Percentiles rank a stretch among this genome's conserved stretches.
Evolutionary conservation across 331 rosid species (phyloP).

Genomic region (Pyracantha coccinea): DNA sequence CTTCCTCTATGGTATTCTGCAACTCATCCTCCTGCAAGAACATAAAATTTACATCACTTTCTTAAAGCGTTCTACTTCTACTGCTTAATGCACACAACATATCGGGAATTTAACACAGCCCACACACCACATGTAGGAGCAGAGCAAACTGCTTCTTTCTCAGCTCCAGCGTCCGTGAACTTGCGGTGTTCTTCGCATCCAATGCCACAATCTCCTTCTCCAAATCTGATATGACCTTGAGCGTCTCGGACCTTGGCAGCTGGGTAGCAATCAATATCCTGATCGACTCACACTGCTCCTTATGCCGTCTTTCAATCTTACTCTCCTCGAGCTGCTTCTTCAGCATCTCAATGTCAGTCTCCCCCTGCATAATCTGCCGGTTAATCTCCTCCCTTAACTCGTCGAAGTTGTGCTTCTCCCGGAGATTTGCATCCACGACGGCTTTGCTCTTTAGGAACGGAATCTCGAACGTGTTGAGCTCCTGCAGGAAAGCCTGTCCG

Average conservation of each 20-base stretch:
- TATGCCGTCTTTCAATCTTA: conserved; percentile 77
- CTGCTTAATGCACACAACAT: background rate
- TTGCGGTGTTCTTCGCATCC: conserved; percentile 66
- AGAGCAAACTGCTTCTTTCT: conserved; percentile 83
- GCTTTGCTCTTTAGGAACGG: conserved; percentile 83
- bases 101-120: background rate
- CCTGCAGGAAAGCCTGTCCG: conserved; percentile 71
- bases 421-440: conserved; percentile 63
- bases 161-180: conserved; percentile 74
- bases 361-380: conserved; percentile 56
- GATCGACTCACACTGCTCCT: conserved; percentile 89
- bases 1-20: conserved; percentile 86
- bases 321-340: conserved; percentile 75
- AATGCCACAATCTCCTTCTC: conserved; percentile 65
- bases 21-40: conserved; percentile 76
- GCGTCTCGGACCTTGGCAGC: conserved; percentile 58
- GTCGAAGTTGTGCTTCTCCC: conserved; percentile 80
- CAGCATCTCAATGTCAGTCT: conserved; percentile 56
- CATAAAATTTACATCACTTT: background rate
- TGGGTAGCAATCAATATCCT: conserved; percentile 69
- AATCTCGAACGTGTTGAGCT: conserved; percentile 71
- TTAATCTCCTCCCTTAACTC: conserved; percentile 75
- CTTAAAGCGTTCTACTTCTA: background rate
- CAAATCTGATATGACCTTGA: conserved; percentile 42
- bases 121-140: conserved; percentile 77